Evolutionary conservation across 148 eudicot species (phyloP).

Genomic region (Arbutus unedo): DNA sequence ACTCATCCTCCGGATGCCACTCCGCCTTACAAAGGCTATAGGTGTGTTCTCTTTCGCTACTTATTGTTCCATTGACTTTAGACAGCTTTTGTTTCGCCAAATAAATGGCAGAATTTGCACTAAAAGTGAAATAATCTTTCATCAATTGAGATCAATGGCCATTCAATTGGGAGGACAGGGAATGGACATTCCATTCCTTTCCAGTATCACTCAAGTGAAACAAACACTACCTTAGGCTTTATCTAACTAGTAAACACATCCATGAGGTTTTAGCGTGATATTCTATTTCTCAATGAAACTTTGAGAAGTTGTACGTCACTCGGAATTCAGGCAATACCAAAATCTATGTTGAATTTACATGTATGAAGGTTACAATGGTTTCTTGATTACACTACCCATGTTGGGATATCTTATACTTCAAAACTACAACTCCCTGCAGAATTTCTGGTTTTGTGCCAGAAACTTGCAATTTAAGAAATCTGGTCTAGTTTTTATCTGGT

Average conservation of each 20-base stretch:
- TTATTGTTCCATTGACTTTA: neutral
- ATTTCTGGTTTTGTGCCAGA: neutral
- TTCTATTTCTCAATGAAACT: constrained; percentile 2
- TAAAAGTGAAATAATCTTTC: neutral
- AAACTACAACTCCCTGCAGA: no score
- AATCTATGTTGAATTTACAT: neutral
- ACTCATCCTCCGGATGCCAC: constrained; percentile 67
- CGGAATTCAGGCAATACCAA: neutral
- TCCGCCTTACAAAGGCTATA: constrained; percentile 87
- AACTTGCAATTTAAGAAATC: neutral
- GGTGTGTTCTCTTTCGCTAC: constrained; percentile 33
- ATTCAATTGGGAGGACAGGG: neutral
- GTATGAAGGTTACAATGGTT: neutral
- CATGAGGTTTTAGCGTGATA: neutral
- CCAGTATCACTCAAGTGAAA: neutral
- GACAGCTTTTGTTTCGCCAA: neutral
- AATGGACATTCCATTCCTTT: neutral
- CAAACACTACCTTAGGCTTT: neutral
- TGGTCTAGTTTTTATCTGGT: neutral
- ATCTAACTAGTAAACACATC: neutral
- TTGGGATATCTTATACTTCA: neutral
- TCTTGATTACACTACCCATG: neutral
- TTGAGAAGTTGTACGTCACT: neutral
- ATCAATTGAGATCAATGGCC: neutral
- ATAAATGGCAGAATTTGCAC: neutral